Evolutionary conservation across 495 filamentous ascomycete genomes (phyloP).

Genomic region (Collariella sp.): DNA sequence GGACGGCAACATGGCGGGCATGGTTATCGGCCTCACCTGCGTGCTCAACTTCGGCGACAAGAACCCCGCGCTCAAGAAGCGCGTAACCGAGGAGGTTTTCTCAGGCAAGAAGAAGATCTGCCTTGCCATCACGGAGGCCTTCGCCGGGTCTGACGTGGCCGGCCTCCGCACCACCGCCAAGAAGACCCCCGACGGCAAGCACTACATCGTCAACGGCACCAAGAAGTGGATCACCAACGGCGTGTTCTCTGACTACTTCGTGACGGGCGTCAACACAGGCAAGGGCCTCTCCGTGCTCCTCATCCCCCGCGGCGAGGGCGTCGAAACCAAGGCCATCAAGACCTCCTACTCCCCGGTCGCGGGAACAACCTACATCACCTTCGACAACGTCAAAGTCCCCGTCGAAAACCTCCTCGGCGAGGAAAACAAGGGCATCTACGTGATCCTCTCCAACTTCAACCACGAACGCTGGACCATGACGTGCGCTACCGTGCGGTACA

Average conservation of each 20-base stretch:
- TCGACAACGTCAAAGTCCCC: slow-evolving; percentile 81
- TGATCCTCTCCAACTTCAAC: slow-evolving; percentile 86
- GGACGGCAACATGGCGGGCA: slow-evolving; percentile 59
- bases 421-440: slow-evolving; percentile 80
- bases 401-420: slow-evolving; percentile 69
- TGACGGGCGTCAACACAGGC: slow-evolving; percentile 69
- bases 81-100: slow-evolving; percentile 62
- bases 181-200: slow-evolving; percentile 73
- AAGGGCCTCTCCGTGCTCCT: slow-evolving; percentile 76
- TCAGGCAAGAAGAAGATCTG: slow-evolving; percentile 80
- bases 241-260: slow-evolving; percentile 75
- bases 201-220: slow-evolving; percentile 81
- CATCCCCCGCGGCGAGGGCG: slow-evolving; percentile 59
- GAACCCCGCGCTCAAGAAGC: slow-evolving; percentile 55
- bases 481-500: slow-evolving; percentile 53
- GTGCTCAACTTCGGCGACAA: slow-evolving; percentile 68
- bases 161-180: slow-evolving; percentile 71
- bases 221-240: slow-evolving; percentile 97
- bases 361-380: slow-evolving; percentile 72
- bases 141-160: slow-evolving; percentile 81
- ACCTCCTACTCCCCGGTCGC: slow-evolving; percentile 75
- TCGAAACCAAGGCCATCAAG: slow-evolving; percentile 75
- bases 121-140: slow-evolving; percentile 82
- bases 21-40: slow-evolving; percentile 76
- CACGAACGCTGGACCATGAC: slow-evolving; percentile 69